A percentile compares a stretch with the other conserved stretches of the same genome.
Evolutionary conservation across 805 yeast genomes (phyloP).

Genomic region (Metschnikowia orientalis): DNA sequence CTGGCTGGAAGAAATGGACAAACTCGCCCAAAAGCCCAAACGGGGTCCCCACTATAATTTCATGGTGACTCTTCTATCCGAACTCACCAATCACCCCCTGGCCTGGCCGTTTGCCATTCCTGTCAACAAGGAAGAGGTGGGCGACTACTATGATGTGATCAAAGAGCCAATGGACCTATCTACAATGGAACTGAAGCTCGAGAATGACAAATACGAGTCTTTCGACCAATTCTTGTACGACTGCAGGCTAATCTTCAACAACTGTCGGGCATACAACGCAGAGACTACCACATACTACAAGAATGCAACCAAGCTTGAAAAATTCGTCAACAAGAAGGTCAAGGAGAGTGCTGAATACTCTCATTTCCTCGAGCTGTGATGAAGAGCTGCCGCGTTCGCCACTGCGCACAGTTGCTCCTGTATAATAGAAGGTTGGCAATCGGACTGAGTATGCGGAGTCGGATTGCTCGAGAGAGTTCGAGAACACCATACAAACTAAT

Average conservation of each 20-base stretch:
- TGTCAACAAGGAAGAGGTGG: slow-evolving; percentile 89
- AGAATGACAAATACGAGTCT: slow-evolving; percentile 83
- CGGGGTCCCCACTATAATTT: slow-evolving; percentile 91
- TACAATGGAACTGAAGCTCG: slow-evolving; percentile 91
- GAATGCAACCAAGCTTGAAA: slow-evolving; percentile 91
- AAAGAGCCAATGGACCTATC: slow-evolving; percentile 97
- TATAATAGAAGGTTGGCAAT: too few species aligned
- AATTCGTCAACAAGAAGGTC: slow-evolving; percentile 74
- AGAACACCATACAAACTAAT: too few species aligned
- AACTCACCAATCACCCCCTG: slow-evolving; percentile 89
- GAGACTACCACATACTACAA: slow-evolving; percentile 94
- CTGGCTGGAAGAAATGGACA: slow-evolving; percentile 98
- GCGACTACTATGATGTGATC: slow-evolving; percentile 92
- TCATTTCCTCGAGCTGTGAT: slow-evolving; percentile 54
- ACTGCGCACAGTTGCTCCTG: slow-evolving; percentile 3
- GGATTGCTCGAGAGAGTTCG: too few species aligned
- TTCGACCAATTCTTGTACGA: slow-evolving; percentile 92
- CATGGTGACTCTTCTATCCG: slow-evolving; percentile 84
- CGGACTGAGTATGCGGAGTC: too few species aligned
- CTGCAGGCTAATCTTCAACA: slow-evolving; percentile 77
- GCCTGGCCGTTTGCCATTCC: slow-evolving; percentile 98
- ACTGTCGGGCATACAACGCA: slow-evolving; percentile 88
- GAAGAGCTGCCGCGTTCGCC: neutral
- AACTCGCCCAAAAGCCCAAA: slow-evolving; percentile 89
- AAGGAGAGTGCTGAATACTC: slow-evolving; percentile 92